Percentiles rank a stretch among this genome's conserved stretches.
Evolutionary conservation across 768 basidiomycete species (phyloP).

Genomic region (Leccinum subgranulosum): DNA sequence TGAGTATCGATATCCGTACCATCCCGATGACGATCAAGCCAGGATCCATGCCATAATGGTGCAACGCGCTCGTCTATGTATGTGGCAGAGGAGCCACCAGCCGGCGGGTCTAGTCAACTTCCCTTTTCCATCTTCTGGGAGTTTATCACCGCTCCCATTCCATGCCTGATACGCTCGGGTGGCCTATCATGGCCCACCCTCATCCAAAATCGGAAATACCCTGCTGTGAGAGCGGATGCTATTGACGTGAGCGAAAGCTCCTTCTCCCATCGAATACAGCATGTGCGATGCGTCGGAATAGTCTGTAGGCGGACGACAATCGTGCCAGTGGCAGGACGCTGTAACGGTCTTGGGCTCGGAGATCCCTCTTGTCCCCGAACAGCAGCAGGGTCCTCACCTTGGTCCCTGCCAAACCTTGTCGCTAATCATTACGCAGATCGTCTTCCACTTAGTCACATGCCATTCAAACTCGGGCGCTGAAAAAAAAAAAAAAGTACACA

Average conservation of each 20-base stretch:
- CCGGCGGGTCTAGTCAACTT: background rate
- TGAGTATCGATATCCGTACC: background rate
- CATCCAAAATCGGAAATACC: conserved; percentile 1
- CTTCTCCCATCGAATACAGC: background rate
- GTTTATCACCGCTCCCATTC: background rate
- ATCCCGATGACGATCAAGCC: background rate
- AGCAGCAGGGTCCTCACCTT: background rate
- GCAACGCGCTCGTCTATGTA: background rate
- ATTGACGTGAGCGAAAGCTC: background rate
- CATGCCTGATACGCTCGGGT: background rate
- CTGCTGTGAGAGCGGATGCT: background rate
- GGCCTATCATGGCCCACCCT: background rate
- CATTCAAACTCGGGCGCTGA: background rate
- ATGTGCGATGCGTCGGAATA: conserved; percentile 10
- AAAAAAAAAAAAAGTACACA: background rate
- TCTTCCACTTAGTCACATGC: background rate
- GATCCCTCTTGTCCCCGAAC: background rate
- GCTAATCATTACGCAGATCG: background rate
- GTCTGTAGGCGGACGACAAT: background rate
- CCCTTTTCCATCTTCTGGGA: background rate
- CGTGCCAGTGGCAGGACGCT: background rate
- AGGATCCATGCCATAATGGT: background rate
- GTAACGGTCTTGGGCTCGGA: background rate
- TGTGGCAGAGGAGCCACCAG: background rate
- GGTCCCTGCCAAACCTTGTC: background rate